Evolutionary conservation across 176 grass and related monocot genomes (phyloP).

Genomic region (Oryza punctata): DNA sequence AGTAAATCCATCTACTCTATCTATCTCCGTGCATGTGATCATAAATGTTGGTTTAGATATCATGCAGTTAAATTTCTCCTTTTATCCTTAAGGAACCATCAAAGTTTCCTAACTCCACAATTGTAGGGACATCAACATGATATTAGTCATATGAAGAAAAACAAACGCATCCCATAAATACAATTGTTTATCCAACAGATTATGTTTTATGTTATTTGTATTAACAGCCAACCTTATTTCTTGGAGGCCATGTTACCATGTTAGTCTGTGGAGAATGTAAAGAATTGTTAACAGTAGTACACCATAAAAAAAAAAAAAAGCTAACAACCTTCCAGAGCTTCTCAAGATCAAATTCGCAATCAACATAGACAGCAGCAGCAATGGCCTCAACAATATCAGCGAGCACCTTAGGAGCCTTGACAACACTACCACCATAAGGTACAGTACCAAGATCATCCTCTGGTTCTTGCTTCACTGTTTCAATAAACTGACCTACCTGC

Average conservation of each 20-base stretch:
- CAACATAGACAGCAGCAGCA: slow-evolving; percentile 69
- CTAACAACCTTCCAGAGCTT: slow-evolving; percentile 70
- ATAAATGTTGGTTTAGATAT: slow-evolving; percentile 12
- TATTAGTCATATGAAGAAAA: background rate
- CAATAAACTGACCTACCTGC: slow-evolving; percentile 70
- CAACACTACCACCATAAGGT: slow-evolving; percentile 56
- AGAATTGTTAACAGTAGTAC: background rate
- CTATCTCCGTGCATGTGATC: background rate
- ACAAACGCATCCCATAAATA: background rate
- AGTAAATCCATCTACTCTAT: background rate
- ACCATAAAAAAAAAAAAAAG: background rate
- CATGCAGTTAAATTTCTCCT: background rate
- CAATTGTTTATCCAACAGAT: background rate
- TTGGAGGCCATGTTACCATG: background rate
- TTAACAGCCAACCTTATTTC: background rate
- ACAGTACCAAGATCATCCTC: slow-evolving; percentile 38
- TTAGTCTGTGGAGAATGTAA: background rate
- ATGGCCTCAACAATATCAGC: slow-evolving; percentile 83
- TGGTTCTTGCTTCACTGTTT: slow-evolving; percentile 48
- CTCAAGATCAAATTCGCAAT: slow-evolving; percentile 78
- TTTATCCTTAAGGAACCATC: background rate
- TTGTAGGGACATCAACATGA: background rate
- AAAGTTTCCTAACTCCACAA: background rate
- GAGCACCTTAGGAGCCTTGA: slow-evolving; percentile 75
- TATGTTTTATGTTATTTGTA: background rate